Evolutionary conservation across 1,284 basidiomycete species (phyloP).

Genomic region (Heterobasidion occidentale): DNA sequence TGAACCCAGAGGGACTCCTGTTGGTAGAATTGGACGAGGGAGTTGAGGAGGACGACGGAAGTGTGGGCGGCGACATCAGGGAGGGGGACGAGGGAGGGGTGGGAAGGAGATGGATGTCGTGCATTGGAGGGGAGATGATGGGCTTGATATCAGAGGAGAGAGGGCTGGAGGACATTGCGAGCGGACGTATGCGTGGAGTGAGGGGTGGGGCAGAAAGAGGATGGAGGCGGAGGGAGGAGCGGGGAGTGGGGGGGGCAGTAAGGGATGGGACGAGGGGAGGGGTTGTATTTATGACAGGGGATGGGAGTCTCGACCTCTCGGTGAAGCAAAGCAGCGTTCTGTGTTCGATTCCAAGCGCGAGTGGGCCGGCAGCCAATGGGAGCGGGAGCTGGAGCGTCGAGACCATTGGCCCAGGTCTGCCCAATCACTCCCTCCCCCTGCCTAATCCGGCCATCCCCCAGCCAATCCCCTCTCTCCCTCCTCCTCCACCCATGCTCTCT

Average conservation of each 20-base stretch:
- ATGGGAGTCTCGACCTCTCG: constrained; percentile 19
- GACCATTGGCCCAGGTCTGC: background rate
- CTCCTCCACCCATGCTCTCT: constrained; percentile 2
- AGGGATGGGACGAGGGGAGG: constrained; percentile 11
- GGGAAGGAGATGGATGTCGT: constrained; percentile 24
- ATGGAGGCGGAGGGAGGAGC: too few relatives aligned
- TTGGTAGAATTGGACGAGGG: constrained; percentile 57
- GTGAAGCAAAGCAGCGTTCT: constrained; percentile 8
- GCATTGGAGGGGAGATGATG: constrained; percentile 10
- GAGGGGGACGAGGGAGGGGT: constrained; percentile 39
- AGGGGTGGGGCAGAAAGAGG: constrained; percentile 3
- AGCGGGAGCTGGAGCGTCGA: background rate
- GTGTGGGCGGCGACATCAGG: constrained; percentile 22
- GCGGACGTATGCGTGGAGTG: background rate
- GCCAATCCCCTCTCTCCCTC: constrained; percentile 1
- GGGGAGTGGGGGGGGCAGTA: constrained; percentile 5
- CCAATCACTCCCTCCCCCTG: background rate
- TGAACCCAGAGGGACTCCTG: constrained; percentile 64
- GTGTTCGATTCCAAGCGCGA: background rate
- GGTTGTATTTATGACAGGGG: constrained; percentile 16
- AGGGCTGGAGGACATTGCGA: constrained; percentile 15
- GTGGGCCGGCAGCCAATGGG: background rate
- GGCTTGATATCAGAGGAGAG: constrained; percentile 8
- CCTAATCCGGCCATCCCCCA: background rate
- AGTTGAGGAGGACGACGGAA: constrained; percentile 50